These are phyloP conservation scores for Maudiozyma serrabonitensis DNA, from an alignment of 805 yeast species.

Conservation along the genomic window DNA sequence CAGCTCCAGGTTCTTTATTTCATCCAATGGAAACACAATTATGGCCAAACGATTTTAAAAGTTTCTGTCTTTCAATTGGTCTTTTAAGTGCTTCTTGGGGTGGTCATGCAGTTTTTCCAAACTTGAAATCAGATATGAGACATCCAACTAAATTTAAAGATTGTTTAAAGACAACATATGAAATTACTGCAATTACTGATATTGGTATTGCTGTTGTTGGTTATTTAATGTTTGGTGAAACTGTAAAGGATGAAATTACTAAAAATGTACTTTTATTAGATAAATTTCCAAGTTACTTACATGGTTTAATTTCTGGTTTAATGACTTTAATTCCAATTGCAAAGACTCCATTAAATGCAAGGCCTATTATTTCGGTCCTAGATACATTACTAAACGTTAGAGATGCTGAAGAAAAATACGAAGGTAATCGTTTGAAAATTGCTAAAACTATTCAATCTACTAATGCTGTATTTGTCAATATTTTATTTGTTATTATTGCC, in stretches of 20 bases:
- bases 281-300: slow-evolving; percentile 59
- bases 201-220: slow-evolving; percentile 57
- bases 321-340: slow-evolving; percentile 81
- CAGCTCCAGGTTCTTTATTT: slow-evolving; percentile 67
- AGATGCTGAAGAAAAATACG: slow-evolving; percentile 14
- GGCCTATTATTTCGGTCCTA: slow-evolving; percentile 68
- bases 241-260: slow-evolving; percentile 63
- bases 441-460: slow-evolving; percentile 13
- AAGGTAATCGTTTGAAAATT: slow-evolving; percentile 10
- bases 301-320: slow-evolving; percentile 48
- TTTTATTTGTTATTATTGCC: slow-evolving; percentile 48
- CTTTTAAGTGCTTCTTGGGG: slow-evolving; percentile 75
- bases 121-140: slow-evolving; percentile 61
- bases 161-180: slow-evolving; percentile 49
- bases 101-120: slow-evolving; percentile 76
- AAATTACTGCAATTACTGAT: slow-evolving; percentile 52
- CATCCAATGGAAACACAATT: slow-evolving; percentile 54
- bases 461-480: slow-evolving; percentile 42
- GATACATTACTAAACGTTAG: slow-evolving; percentile 41
- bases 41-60: slow-evolving; percentile 47
- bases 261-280: slow-evolving; percentile 57
- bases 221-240: slow-evolving; percentile 69
- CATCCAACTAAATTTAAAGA: slow-evolving; percentile 46
- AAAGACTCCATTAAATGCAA: slow-evolving; percentile 72
- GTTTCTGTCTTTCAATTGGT: slow-evolving; percentile 53